Evolutionary conservation across 2,329 filamentous ascomycete genomes (phyloP).

Genomic region (Dactylellina leptospora): DNA sequence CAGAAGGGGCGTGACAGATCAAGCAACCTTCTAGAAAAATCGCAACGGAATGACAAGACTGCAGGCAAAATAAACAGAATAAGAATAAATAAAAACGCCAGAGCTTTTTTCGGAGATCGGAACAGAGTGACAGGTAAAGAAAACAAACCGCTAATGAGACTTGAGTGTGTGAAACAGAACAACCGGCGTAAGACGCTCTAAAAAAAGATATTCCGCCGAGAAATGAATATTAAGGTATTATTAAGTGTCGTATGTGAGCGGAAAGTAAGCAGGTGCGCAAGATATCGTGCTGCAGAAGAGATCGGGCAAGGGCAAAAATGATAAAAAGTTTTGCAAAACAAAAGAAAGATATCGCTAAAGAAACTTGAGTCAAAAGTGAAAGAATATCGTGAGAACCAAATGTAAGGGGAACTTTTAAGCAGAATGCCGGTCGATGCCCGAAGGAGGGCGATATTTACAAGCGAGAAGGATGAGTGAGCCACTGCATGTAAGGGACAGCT

Average conservation of each 20-base stretch:
- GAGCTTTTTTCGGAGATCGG: conserved; percentile 39
- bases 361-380: conserved; percentile 29
- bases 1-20: conserved; percentile 17
- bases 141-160: conserved; percentile 43
- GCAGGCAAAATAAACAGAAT: conserved; percentile 15
- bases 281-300: conserved; percentile 12
- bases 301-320: conserved; percentile 35
- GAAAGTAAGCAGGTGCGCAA: conserved; percentile 14
- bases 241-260: conserved; percentile 27
- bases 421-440: conserved; percentile 38
- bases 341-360: conserved; percentile 42
- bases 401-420: conserved; percentile 33
- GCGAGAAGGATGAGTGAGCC: conserved; percentile 45
- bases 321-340: conserved; percentile 2
- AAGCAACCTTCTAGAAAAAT: conserved; percentile 51
- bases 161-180: conserved; percentile 19
- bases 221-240: conserved; percentile 22
- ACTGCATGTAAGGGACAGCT: conserved; percentile 39
- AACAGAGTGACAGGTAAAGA: conserved; percentile 15
- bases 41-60: no score
- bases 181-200: conserved; percentile 25
- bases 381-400: conserved; percentile 24
- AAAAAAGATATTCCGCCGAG: conserved; percentile 39
- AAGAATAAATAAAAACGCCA: conserved; percentile 40
- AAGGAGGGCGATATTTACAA: conserved; percentile 37